Percentiles rank a stretch among this genome's conserved stretches.
These are phyloP conservation scores for Euphorbia corollata DNA, from an alignment of 441 rosid species.

Conservation along the genomic window DNA sequence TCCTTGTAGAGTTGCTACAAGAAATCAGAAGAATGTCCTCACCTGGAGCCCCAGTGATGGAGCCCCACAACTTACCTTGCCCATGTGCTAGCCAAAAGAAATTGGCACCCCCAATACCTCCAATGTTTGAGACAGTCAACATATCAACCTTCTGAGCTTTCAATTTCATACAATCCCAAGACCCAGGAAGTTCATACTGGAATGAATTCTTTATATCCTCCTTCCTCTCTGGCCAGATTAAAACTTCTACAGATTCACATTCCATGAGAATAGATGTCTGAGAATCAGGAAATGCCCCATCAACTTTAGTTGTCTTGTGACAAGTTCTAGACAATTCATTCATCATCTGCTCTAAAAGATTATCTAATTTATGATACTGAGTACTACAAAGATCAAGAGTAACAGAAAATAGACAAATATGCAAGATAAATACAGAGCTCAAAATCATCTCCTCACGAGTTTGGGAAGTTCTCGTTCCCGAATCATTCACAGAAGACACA, in stretches of 20 bases:
- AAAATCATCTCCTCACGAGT: constrained; percentile 55
- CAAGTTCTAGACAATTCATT: constrained; percentile 36
- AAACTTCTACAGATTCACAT: constrained; percentile 69
- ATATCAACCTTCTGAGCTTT: constrained; percentile 51
- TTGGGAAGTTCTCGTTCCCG: constrained; percentile 47
- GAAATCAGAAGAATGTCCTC: constrained; percentile 67
- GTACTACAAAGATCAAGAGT: constrained; percentile 40
- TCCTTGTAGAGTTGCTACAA: constrained; percentile 74
- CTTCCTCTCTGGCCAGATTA: constrained; percentile 51
- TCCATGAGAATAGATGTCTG: constrained; percentile 68
- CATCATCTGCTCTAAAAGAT: constrained; percentile 49
- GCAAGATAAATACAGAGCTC: constrained; percentile 62
- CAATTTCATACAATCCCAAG: constrained; percentile 68
- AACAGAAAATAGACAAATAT: constrained; percentile 45
- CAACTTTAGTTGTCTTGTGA: constrained; percentile 23
- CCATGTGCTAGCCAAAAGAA: constrained; percentile 81
- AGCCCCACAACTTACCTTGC: constrained; percentile 78
- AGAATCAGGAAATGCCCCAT: constrained; percentile 28
- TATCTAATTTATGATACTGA: constrained; percentile 39
- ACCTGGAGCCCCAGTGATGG: constrained; percentile 51
- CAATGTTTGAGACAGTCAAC: constrained; percentile 69
- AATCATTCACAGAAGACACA: constrained; percentile 48
- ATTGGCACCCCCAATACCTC: constrained; percentile 52
- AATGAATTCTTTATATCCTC: constrained; percentile 45
- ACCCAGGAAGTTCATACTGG: constrained; percentile 87